Conservation (phyloP, 352 stramenopile species). For the Globisporangium polare region DNA sequence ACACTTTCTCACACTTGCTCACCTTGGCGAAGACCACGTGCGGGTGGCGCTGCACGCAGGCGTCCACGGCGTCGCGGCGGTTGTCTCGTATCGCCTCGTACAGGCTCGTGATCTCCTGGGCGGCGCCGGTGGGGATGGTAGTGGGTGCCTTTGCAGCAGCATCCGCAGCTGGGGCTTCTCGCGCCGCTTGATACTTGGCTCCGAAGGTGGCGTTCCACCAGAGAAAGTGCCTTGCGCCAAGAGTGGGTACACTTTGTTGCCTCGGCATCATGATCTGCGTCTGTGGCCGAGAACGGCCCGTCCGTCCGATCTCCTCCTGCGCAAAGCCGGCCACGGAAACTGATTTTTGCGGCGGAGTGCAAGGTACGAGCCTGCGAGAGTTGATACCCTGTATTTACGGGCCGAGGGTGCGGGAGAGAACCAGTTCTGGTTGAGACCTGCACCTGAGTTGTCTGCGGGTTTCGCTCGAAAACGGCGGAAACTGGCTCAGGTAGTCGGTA, state of each 20-base stretch:
- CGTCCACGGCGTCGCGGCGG: slow-evolving; percentile 21
- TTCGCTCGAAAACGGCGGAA: background rate
- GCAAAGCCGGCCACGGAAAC: background rate
- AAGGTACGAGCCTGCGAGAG: background rate
- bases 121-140: no score
- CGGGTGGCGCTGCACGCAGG: slow-evolving; percentile 22
- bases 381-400: background rate
- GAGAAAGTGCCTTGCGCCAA: slow-evolving; percentile 2
- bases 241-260: slow-evolving; percentile 11
- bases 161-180: background rate
- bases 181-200: slow-evolving; percentile 1
- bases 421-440: background rate
- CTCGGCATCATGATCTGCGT: background rate
- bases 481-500: background rate
- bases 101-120: slow-evolving; percentile 12
- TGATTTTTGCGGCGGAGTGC: no score
- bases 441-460: background rate
- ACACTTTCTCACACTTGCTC: background rate
- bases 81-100: slow-evolving; percentile 40
- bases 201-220: slow-evolving; percentile 28
- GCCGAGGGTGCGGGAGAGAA: background rate
- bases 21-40: slow-evolving; percentile 42
- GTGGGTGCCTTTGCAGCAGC: background rate
- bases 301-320: background rate
- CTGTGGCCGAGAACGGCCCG: background rate